Evolutionary conservation across 2,329 filamentous ascomycete species (phyloP), one percentile per base, ranked within the genome.

Genomic region (Arthrobotrys entomopaga): DNA sequence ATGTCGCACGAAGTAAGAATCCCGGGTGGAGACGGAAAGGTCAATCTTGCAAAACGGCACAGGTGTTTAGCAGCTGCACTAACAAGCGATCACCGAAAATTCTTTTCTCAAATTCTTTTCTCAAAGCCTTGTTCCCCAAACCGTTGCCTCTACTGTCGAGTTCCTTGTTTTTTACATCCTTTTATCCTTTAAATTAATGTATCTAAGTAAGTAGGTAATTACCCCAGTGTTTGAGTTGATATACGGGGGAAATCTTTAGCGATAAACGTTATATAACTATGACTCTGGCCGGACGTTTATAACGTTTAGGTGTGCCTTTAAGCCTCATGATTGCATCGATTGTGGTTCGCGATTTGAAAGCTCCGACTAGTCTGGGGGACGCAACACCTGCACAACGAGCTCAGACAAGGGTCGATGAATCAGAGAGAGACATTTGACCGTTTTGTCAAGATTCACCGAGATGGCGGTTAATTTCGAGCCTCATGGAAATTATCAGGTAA

Each of bases 301-400:
- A 5, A 3, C 7, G 24, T 29, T 20, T 29, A 7, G 19, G 11
- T 26, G 20, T 29, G n/a, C 43, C 10, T 2, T 61, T 69, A 50
- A 49, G 57, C 50, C 65, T 70, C 46, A 61, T 56, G 42, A 49
- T 40, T n/a, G n/a, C n/a, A n/a, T n/a, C n/a, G n/a, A n/a, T n/a
- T 10, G 38, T 40, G 16, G 1, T 11, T 43, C 42, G 34, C 53
- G 53, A 59, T 48, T 59, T 53, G 64, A 40, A 43, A 38, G 63
- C 22, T 65, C 24, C 50, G 20, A 53, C 50, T 10, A 57, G 16
- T n/a, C n/a, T n/a, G n/a, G n/a, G n/a, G n/a, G n/a, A n/a, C n/a
- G n/a, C n/a, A n/a, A n/a, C n/a, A n/a, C n/a, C n/a, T n/a, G n/a
- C n/a, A n/a, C n/a, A n/a, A n/a, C n/a, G n/a, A n/a, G n/a, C 22